Base-by-base conservation (phyloP, 106 monocot genomes). In the Apostasia ramifera region DNA sequence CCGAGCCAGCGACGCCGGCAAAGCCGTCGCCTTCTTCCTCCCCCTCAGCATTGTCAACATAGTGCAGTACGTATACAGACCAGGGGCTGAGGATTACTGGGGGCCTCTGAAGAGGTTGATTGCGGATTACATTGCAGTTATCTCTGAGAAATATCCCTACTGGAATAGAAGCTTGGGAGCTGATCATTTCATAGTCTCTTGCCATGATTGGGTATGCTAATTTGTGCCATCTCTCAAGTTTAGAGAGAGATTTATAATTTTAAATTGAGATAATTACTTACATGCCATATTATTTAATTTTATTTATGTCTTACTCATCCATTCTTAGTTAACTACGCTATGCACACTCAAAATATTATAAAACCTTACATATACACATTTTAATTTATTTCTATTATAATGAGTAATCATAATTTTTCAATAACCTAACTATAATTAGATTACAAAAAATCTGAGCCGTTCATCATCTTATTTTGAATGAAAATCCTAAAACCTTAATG, bases 161-260 rank as follows among this genome's bases (percentile, higher is more conserved):
- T 93, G 92, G 92, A 85, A 88, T 57, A 52, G 88, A 40, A 86
- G 74, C 58, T 47, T 53, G 9, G 92, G 92, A 0, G 86, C 88
- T 0, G 92, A 93, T 65, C 92, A 93, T 55, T 86, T 93, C 77
- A 81, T 93, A 71, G 81, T 84, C 40, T 81, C 92, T 1, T 93
- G 92, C 70, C 88, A 88, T 66, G 88, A 93, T 55, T 86, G 86
- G 86, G 85, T 86, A 78, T 57, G 58, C 69, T 1, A 65, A 8
- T 3, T 47, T n/a, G 2, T 13, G n/a, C 2, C 46, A 2, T 45
- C 15, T 47, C 14, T 45, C 47, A 46, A 10, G 4, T 65, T 1
- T 47, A 1, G 2, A 0, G 41, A 26, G 9, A 6, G 7, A 70
- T n/a, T 53, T 4, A 61, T 61, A 40, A 41, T 40, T 61, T 44